Evolutionary conservation across 768 basidiomycete species (phyloP).

Genomic region (Russula virescens): DNA sequence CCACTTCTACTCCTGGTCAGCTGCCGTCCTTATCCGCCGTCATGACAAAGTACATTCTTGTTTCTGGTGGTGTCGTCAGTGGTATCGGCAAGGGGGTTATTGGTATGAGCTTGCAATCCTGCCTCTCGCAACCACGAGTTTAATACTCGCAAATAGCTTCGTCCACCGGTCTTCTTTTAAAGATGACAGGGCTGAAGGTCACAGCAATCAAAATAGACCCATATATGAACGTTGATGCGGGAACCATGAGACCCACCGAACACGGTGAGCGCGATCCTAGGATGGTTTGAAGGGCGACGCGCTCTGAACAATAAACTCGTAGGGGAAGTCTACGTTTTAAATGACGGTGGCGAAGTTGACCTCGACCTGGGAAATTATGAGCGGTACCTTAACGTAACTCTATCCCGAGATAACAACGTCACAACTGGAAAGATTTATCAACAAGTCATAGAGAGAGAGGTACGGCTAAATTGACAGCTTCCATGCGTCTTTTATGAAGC

Average conservation of each 20-base stretch:
- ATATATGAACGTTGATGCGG: conserved; percentile 99
- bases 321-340: conserved; percentile 97
- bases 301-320: neutral
- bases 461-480: conserved; percentile 33
- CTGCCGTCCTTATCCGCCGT: neutral
- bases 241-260: conserved; percentile 97
- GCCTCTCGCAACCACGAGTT: conserved; percentile 26
- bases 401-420: conserved; percentile 94
- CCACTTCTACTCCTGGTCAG: neutral
- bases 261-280: conserved; percentile 59
- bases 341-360: conserved; percentile 98
- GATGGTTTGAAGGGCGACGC: conserved; percentile 1
- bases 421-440: conserved; percentile 98
- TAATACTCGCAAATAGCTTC: conserved; percentile 56
- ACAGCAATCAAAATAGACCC: conserved; percentile 99
- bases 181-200: conserved; percentile 92
- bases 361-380: conserved; percentile 98
- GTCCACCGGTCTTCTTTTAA: conserved; percentile 91
- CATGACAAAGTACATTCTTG: conserved; percentile 96
- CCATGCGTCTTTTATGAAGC: neutral
- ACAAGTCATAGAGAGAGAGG: conserved; percentile 97
- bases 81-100: conserved; percentile 99
- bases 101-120: conserved; percentile 50
- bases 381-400: conserved; percentile 91
- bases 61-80: conserved; percentile 95